Evolutionary conservation across 176 grass and related monocot species (phyloP), one percentile per base, ranked within the genome.

Genomic region (Hyparrhenia diplandra): DNA sequence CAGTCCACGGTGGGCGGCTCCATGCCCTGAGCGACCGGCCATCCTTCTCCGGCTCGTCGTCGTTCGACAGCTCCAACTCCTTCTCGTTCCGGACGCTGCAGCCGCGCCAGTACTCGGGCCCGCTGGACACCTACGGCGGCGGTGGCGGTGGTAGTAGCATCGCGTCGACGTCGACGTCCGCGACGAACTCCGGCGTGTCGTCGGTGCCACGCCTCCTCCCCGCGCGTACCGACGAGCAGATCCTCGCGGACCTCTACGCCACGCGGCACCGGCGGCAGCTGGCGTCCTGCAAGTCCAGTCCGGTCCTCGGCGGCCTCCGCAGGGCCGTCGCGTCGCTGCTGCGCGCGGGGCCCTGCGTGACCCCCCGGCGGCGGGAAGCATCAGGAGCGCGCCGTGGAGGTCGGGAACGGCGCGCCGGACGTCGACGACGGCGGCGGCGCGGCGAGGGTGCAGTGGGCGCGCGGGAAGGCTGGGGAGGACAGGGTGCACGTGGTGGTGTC

Each of bases 381-480:
- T 39, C 0, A 36, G 20, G 55, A 64, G 58, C 42, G 34, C n/a
- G 64, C 37, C 52, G 65, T 40, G 49, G 52, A 71, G 29, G 43
- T 35, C 69, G 58, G 17, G 45, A 85, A 71, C 55, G 31, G 89
- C 4, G 27, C 28, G 14, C 8, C 69, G 13, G 42, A 21, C 25
- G 73, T 47, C 74, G 74, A 40, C 10, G 69, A 62, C n/a, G n/a
- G n/a, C 54, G 77, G 59, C 18, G 77, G 65, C n/a, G 34, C 37
- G 24, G 76, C 40, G 68, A 71, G 51, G 32, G 80, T 89, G 77
- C 90, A 98, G 83, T 95, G 95, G 90, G 95, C 95, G 41, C 92
- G 93, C 24, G 95, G 92, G 20, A 98, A 93, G 71, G 95, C 95
- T 5, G 95, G 95, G 13, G 95, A 98, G 88, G 95, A 98, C 78